These are phyloP conservation scores for Peronosclerospora sorghi DNA, from an alignment of 352 stramenopile genomes.

Conservation along the genomic window DNA sequence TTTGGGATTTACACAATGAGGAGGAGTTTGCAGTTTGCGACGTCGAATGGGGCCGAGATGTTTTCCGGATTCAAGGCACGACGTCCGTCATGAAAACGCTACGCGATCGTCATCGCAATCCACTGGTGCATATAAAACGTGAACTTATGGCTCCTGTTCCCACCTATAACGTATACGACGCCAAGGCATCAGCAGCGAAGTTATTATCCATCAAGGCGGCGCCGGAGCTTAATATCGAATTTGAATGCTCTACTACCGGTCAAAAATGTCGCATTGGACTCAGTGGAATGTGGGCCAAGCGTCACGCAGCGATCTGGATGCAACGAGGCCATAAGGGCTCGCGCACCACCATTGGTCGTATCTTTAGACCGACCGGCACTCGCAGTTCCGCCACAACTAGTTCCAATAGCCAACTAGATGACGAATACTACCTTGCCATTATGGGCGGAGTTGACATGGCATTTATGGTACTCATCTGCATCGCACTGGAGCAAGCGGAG, in stretches of 20 bases:
- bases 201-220: conserved; percentile 28
- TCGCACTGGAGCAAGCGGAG: conserved; percentile 28
- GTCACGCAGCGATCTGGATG: conserved; percentile 28
- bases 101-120: conserved; percentile 11
- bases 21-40: conserved; percentile 28
- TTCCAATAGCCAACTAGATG: conserved; percentile 13
- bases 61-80: conserved; percentile 29
- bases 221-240: conserved; percentile 24
- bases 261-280: conserved; percentile 27
- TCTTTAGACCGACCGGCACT: conserved; percentile 18
- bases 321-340: conserved; percentile 14
- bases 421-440: conserved; percentile 26
- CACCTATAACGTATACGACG: conserved; percentile 29
- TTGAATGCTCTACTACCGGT: conserved; percentile 11
- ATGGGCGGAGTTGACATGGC: conserved; percentile 27
- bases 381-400: conserved; percentile 13
- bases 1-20: conserved; percentile 16
- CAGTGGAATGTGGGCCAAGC: conserved; percentile 17
- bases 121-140: conserved; percentile 31
- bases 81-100: conserved; percentile 27
- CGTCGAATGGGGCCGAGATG: conserved; percentile 16
- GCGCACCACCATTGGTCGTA: conserved; percentile 17
- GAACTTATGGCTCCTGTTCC: conserved; percentile 23
- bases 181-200: conserved; percentile 16
- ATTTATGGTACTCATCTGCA: conserved; percentile 33